Percentiles rank a stretch among this genome's conserved stretches.
Conservation (phyloP, 177 flowering plant genomes). For the Vitis hybrid region DNA sequence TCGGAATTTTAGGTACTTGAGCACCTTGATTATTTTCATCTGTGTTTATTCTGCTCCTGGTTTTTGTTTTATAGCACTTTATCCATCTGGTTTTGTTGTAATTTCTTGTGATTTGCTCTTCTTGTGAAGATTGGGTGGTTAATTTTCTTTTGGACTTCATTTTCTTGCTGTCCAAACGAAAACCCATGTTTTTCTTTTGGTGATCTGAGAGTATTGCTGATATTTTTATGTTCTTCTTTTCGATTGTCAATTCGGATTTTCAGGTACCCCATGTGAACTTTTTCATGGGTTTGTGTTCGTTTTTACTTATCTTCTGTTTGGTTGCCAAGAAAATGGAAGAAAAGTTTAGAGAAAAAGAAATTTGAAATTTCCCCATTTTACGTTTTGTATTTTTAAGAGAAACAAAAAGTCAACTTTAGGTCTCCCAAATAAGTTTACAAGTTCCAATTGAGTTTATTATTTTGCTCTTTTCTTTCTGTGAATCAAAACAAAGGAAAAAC, state of each 20-base stretch:
- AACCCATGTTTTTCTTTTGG: background rate
- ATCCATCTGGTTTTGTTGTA: background rate
- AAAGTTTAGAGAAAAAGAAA: background rate
- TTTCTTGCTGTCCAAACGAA: background rate
- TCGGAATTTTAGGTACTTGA: too few relatives aligned
- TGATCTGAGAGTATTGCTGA: background rate
- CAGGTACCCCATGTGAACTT: background rate
- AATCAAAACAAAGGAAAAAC: too few relatives aligned
- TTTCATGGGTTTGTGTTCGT: slow-evolving; percentile 1
- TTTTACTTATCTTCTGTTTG: slow-evolving; percentile 1
- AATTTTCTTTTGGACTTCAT: background rate
- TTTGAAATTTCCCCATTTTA: background rate
- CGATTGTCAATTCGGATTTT: background rate
- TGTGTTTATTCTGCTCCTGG: too few relatives aligned
- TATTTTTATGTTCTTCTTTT: background rate
- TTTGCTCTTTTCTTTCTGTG: background rate
- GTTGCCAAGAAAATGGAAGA: slow-evolving; percentile 6
- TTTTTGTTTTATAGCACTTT: too few relatives aligned
- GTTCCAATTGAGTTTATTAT: background rate
- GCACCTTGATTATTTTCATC: too few relatives aligned
- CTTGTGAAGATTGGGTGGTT: background rate
- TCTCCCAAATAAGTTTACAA: too few relatives aligned
- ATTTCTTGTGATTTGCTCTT: background rate
- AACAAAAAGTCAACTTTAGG: background rate
- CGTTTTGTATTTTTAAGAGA: background rate